Evolutionary conservation across 2,329 filamentous ascomycete genomes (phyloP).

Genomic region (Emergomyces africanus): DNA sequence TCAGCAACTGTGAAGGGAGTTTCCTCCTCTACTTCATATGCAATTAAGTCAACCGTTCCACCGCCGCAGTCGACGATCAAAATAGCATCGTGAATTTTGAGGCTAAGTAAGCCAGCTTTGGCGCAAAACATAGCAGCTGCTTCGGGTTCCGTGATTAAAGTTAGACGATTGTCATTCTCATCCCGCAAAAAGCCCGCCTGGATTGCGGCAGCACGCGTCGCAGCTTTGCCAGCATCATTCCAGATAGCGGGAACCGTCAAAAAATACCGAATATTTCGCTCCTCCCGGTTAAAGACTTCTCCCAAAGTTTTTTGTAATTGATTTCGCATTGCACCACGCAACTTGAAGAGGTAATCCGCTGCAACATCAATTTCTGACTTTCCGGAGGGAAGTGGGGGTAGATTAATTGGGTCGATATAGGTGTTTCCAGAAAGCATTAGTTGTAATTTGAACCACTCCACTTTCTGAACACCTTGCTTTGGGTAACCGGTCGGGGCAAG

Average conservation of each 20-base stretch:
- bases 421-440: slow-evolving; percentile 98
- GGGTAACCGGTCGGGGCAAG: slow-evolving; percentile 94
- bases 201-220: slow-evolving; percentile 87
- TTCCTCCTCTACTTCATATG: slow-evolving; percentile 97
- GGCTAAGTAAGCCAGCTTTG: slow-evolving; percentile 87
- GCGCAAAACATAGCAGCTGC: slow-evolving; percentile 95
- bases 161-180: slow-evolving; percentile 93
- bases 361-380: slow-evolving; percentile 99
- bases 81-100: slow-evolving; percentile 98
- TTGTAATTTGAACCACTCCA: slow-evolving; percentile 99
- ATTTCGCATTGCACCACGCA: slow-evolving; percentile 91
- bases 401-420: slow-evolving; percentile 97
- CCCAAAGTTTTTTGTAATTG: slow-evolving; percentile 93
- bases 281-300: slow-evolving; percentile 95
- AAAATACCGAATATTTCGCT: slow-evolving; percentile 96
- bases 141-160: slow-evolving; percentile 90
- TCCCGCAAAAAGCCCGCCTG: slow-evolving; percentile 94
- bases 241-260: slow-evolving; percentile 98
- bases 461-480: slow-evolving; percentile 95
- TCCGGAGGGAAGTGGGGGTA: slow-evolving; percentile 89
- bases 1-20: slow-evolving; percentile 93
- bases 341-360: slow-evolving; percentile 97
- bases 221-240: slow-evolving; percentile 98
- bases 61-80: slow-evolving; percentile 97
- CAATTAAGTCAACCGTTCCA: slow-evolving; percentile 97